Conservation (phyloP, 345 rosid genomes). For the Citrus sinensis region DVS_A1.0 CM039165.1:23300501-23301000, state of each 20-base stretch:
- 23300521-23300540: not conserved
- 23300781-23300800: slow-evolving; percentile 36
- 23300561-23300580: not conserved
- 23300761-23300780: slow-evolving; percentile 83
- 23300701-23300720: slow-evolving; percentile 72
- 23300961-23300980: not conserved
- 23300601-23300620: not conserved
- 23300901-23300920: slow-evolving; percentile 84
- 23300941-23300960: not conserved
- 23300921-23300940: slow-evolving; percentile 48
- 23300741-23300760: slow-evolving; percentile 79
- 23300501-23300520: not conserved
- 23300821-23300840: not conserved
- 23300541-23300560: not conserved
- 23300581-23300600: not conserved
- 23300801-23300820: not conserved
- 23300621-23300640: not conserved
- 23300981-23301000: too few relatives aligned
- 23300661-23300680: not conserved
- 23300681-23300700: not conserved
- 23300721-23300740: slow-evolving; percentile 83
- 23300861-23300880: slow-evolving; percentile 92
- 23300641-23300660: not conserved
- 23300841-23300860: slow-evolving; percentile 15
- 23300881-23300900: slow-evolving; percentile 79